Conservation (phyloP, 2,329 filamentous ascomycete genomes). For the Phialophora chinensis region DNA sequence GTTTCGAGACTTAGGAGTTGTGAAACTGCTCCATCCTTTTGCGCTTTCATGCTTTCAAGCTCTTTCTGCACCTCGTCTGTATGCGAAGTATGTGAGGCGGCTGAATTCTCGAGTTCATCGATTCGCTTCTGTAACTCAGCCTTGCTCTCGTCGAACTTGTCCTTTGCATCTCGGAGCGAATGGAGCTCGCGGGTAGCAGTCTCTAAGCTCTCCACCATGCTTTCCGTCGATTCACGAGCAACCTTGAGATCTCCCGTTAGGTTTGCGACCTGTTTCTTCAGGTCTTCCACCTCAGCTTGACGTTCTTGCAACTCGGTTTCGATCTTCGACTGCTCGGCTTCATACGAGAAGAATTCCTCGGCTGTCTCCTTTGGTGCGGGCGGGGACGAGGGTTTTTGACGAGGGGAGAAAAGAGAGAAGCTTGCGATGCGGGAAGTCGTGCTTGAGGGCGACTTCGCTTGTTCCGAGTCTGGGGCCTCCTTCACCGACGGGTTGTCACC, state of each 20-base stretch:
- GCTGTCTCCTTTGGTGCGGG: constrained; percentile 46
- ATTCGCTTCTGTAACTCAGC: constrained; percentile 50
- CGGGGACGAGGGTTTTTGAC: constrained; percentile 43
- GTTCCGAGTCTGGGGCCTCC: constrained; percentile 31
- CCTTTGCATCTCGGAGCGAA: constrained; percentile 59
- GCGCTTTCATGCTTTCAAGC: constrained; percentile 47
- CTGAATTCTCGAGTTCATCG: constrained; percentile 49
- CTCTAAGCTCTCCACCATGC: constrained; percentile 71
- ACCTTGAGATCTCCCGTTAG: constrained; percentile 74
- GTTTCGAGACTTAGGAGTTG: constrained; percentile 48
- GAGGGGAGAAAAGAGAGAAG: constrained; percentile 49
- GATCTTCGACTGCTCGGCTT: constrained; percentile 83
- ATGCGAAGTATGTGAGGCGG: constrained; percentile 39
- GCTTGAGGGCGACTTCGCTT: constrained; percentile 44
- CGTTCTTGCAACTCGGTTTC: constrained; percentile 75
- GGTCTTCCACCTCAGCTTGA: constrained; percentile 70
- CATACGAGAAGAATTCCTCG: constrained; percentile 90
- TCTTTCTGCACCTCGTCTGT: constrained; percentile 45
- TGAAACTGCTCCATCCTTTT: constrained; percentile 50
- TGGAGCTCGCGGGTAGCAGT: constrained; percentile 69
- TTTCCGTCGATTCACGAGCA: constrained; percentile 71
- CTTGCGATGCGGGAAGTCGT: constrained; percentile 46
- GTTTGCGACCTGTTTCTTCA: constrained; percentile 71
- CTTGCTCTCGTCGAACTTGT: constrained; percentile 54
- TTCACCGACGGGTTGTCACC: constrained; percentile 18